These are phyloP conservation scores for Lenzites betulinus DNA, from an alignment of 768 basidiomycete genomes.

Conservation along the genomic window DNA sequence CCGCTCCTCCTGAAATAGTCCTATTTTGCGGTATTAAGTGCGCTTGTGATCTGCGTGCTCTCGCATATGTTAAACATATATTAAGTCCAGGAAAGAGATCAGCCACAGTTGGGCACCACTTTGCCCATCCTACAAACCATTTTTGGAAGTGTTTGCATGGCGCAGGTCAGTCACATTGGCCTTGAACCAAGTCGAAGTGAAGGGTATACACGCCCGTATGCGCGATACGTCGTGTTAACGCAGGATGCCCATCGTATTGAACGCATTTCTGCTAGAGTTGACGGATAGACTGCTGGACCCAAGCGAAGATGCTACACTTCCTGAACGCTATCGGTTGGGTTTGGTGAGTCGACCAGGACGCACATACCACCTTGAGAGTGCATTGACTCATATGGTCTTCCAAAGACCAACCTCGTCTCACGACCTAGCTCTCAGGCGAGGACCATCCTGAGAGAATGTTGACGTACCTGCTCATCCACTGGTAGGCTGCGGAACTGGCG, in stretches of 20 bases:
- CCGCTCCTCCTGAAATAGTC: conserved; percentile 43
- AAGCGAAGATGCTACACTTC: conserved; percentile 61
- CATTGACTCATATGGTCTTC: background rate
- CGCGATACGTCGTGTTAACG: no score
- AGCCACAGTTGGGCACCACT: conserved; percentile 74
- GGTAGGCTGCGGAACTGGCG: conserved; percentile 52
- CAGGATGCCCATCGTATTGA: no score
- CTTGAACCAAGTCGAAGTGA: no score
- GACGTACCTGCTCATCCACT: background rate
- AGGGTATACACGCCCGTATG: no score
- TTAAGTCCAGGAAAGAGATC: conserved; percentile 70
- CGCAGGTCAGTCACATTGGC: conserved; percentile 55
- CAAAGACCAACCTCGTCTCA: conserved; percentile 74
- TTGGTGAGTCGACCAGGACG: conserved; percentile 47
- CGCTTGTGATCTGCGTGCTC: conserved; percentile 17
- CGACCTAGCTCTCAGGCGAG: conserved; percentile 66
- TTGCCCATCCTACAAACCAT: conserved; percentile 77
- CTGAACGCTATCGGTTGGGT: conserved; percentile 59
- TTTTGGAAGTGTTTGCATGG: conserved; percentile 76
- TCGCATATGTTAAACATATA: background rate
- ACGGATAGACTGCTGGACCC: conserved; percentile 55
- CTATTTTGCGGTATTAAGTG: conserved; percentile 89
- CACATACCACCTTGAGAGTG: no score
- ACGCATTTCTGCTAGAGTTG: conserved; percentile 45
- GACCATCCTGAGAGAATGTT: background rate